Evolutionary conservation across 169 alveolate species (phyloP).

Genomic region (Plasmodium blacklocki): DNA sequence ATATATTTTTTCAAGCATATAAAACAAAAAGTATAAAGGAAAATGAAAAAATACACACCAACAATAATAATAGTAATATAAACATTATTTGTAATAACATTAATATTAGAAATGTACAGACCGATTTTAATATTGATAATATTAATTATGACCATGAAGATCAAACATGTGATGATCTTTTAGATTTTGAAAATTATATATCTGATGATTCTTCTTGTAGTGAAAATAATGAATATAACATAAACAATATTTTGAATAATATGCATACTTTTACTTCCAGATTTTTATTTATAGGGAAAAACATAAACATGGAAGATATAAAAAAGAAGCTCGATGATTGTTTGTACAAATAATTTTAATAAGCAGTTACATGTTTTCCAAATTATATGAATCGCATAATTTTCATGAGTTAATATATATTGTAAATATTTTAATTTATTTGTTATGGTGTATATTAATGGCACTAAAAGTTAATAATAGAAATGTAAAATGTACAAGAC

Average conservation of each 20-base stretch:
- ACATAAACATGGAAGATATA: conserved; percentile 40
- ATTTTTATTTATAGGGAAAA: conserved; percentile 75
- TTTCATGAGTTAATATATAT: no score
- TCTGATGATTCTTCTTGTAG: conserved; percentile 54
- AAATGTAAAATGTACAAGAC: no score
- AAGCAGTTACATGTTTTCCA: no score
- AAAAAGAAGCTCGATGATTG: conserved; percentile 31
- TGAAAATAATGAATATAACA: conserved; percentile 32
- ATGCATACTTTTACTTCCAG: conserved; percentile 11
- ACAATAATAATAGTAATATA: not conserved
- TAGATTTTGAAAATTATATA: conserved; percentile 29
- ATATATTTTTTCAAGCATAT: conserved; percentile 31
- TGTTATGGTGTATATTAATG: no score
- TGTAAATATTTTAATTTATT: no score
- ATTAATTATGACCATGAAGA: not conserved
- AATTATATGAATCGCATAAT: no score
- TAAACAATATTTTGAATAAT: conserved; percentile 31
- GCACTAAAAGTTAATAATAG: no score
- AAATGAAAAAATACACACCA: not conserved
- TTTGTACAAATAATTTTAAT: conserved; percentile 5
- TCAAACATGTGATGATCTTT: not conserved
- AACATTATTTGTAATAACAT: not conserved
- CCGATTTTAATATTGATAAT: not conserved
- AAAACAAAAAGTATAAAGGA: not conserved
- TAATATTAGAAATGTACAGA: not conserved